Conservation (phyloP, 2,329 filamentous ascomycete genomes). For the Xylariaceae sp. region DNA sequence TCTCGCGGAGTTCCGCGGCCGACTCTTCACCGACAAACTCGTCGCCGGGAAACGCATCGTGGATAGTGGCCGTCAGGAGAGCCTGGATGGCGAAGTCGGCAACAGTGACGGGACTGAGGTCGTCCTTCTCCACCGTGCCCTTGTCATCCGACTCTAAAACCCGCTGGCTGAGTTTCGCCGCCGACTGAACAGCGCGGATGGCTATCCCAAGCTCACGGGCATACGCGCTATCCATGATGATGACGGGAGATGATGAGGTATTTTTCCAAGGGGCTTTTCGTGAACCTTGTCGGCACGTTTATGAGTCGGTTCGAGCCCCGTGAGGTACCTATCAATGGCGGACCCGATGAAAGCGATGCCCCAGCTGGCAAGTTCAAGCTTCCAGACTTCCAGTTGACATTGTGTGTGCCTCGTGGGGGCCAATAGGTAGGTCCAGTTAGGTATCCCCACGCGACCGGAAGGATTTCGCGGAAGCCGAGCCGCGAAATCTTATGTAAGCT, state of each 20-base stretch:
- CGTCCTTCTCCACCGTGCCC: conserved; percentile 47
- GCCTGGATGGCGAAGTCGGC: conserved; percentile 57
- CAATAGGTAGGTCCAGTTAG: too few relatives aligned
- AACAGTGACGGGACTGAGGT: conserved; percentile 52
- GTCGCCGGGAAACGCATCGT: conserved; percentile 46
- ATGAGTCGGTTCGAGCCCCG: too few relatives aligned
- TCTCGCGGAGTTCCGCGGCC: conserved; percentile 41
- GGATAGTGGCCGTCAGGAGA: conserved; percentile 46
- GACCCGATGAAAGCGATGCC: too few relatives aligned
- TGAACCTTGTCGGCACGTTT: too few relatives aligned
- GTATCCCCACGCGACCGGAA: too few relatives aligned
- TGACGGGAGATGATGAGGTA: neutral
- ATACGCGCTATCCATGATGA: conserved; percentile 29
- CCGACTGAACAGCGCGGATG: conserved; percentile 32
- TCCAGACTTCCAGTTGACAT: too few relatives aligned
- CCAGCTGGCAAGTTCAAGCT: too few relatives aligned
- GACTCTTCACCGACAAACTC: conserved; percentile 52
- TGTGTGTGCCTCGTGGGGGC: too few relatives aligned
- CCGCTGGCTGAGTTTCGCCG: conserved; percentile 45
- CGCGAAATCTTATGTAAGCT: too few relatives aligned
- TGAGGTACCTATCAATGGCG: too few relatives aligned
- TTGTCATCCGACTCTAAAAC: conserved; percentile 45
- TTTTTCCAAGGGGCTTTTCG: too few relatives aligned
- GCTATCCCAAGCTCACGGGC: conserved; percentile 27
- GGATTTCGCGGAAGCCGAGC: too few relatives aligned